Percentiles rank a stretch among this genome's conserved stretches.
Conservation (phyloP, 2,329 filamentous ascomycete species). For the Phyllosticta capitalensis region DNA sequence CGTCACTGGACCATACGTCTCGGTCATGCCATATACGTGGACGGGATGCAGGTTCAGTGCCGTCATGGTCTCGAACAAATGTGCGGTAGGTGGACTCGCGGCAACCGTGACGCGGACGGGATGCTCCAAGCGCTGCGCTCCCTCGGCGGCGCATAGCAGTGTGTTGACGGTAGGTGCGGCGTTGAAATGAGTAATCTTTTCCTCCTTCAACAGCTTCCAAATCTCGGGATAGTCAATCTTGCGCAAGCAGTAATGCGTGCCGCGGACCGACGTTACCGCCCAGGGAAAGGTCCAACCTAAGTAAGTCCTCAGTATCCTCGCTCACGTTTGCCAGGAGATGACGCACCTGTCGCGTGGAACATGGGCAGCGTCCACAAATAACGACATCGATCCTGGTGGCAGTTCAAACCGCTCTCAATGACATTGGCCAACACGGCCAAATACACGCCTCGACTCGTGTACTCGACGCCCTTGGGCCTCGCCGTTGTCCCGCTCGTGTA, state of each 20-base stretch:
- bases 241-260: conserved; percentile 88
- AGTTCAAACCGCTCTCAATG: conserved; percentile 79
- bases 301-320: not conserved
- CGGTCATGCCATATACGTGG: conserved; percentile 79
- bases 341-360: conserved; percentile 54
- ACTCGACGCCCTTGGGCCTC: conserved; percentile 84
- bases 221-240: conserved; percentile 94
- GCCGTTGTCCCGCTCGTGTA: conserved; percentile 95
- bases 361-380: conserved; percentile 91
- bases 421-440: conserved; percentile 77
- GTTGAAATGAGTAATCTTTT: conserved; percentile 88
- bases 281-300: conserved; percentile 74
- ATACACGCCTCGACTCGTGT: conserved; percentile 80
- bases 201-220: conserved; percentile 78
- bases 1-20: conserved; percentile 93
- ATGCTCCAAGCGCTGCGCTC: conserved; percentile 59
- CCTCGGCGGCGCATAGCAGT: conserved; percentile 68
- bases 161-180: conserved; percentile 96
- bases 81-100: conserved; percentile 77
- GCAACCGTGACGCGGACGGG: conserved; percentile 85
- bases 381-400: conserved; percentile 56
- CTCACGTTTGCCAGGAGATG: conserved; percentile 14
- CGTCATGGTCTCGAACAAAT: conserved; percentile 91
- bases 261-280: conserved; percentile 84
- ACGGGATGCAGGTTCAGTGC: conserved; percentile 77